phyloP scores from a whole-genome alignment of 345 rosid genomes.

The Noccaea caerulescens region DNA sequence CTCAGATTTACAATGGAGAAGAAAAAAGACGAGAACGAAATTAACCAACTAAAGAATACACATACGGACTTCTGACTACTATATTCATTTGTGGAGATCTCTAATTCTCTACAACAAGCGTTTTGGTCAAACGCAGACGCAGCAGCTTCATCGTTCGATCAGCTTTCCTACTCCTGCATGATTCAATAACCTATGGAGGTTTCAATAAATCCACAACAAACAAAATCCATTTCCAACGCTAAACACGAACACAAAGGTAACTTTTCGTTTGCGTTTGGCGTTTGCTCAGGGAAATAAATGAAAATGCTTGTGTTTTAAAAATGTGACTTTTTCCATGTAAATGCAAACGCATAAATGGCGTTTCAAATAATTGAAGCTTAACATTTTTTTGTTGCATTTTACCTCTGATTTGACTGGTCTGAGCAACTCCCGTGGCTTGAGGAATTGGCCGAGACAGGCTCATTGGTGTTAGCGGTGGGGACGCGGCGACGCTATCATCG shows the following conservation, averaged over 20 bases:
- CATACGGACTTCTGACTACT: constrained; percentile 16
- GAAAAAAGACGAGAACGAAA: neutral
- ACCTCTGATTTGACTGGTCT: constrained; percentile 76
- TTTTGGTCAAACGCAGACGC: constrained; percentile 24
- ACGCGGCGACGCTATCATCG: constrained; percentile 50
- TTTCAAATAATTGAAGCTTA: neutral
- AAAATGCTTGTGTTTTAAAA: neutral
- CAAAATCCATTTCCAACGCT: neutral
- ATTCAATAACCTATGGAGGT: constrained; percentile 42
- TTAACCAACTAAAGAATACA: constrained; percentile 40
- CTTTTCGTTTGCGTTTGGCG: neutral
- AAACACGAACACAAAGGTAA: constrained; percentile 12
- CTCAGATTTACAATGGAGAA: constrained; percentile 41
- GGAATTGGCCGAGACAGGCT: constrained; percentile 47
- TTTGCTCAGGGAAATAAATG: neutral
- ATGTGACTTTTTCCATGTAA: neutral
- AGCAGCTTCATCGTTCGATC: constrained; percentile 39
- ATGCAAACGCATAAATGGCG: neutral
- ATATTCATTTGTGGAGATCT: constrained; percentile 34
- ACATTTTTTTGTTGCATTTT: constrained; percentile 17
- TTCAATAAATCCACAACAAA: constrained; percentile 37
- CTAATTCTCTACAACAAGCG: constrained; percentile 26
- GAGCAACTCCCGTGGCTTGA: constrained; percentile 50
- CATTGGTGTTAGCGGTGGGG: constrained; percentile 87
- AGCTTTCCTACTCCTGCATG: constrained; percentile 45